Percentiles rank a stretch among this genome's conserved stretches.
phyloP scores from a whole-genome alignment of 768 basidiomycete genomes.

The Mycena pura region DNA sequence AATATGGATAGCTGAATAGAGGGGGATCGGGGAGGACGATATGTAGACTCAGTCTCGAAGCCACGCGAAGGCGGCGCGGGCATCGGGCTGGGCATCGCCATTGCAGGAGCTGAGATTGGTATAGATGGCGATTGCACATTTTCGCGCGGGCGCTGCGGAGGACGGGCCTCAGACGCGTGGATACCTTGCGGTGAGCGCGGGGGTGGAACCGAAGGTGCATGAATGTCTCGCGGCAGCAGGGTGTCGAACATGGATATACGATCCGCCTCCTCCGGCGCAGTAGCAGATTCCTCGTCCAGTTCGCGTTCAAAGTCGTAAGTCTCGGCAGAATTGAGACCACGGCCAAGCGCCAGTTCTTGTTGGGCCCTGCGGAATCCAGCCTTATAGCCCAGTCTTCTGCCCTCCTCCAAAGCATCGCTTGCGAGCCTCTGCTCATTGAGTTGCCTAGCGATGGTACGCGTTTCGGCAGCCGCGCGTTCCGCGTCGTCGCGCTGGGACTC shows the following conservation, averaged over 20 bases:
- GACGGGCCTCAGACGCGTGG: too few relatives aligned
- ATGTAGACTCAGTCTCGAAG: not conserved
- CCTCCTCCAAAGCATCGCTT: conserved; percentile 49
- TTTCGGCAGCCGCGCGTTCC: conserved; percentile 44
- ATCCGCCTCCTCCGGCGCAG: not conserved
- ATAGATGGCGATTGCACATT: conserved; percentile 1
- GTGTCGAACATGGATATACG: not conserved
- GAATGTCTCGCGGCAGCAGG: conserved; percentile 2
- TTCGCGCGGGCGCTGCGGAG: conserved; percentile 8
- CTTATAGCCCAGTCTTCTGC: conserved; percentile 46
- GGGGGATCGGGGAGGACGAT: conserved; percentile 11
- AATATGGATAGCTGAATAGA: conserved; percentile 14
- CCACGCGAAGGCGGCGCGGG: not conserved
- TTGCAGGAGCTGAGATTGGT: conserved; percentile 5
- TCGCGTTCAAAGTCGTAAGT: conserved; percentile 15
- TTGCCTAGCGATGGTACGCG: conserved; percentile 45
- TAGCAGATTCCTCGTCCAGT: conserved; percentile 1
- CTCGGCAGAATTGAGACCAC: not conserved
- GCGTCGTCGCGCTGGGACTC: conserved; percentile 50
- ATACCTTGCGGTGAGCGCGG: not conserved
- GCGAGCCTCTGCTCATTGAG: conserved; percentile 47
- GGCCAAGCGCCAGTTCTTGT: conserved; percentile 19
- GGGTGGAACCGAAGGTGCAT: not conserved
- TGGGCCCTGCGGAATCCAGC: conserved; percentile 43
- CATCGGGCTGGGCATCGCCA: conserved; percentile 11